phyloP scores from a whole-genome alignment of 805 yeast genomes.

The Starmerella khaoyaiensis region DNA sequence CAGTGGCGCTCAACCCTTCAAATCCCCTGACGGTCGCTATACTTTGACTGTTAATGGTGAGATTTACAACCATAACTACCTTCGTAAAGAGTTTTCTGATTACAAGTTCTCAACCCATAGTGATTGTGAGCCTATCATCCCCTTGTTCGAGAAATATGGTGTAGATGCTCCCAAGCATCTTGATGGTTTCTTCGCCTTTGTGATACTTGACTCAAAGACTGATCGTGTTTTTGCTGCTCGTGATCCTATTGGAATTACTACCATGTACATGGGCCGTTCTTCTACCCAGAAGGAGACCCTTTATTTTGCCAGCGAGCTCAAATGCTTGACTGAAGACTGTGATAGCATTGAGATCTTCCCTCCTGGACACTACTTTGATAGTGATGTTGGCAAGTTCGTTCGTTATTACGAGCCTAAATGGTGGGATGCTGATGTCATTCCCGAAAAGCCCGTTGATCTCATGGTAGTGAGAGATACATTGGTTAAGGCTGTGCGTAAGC shows the following conservation, averaged over 20 bases:
- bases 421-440: constrained; percentile 76
- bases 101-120: constrained; percentile 74
- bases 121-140: constrained; percentile 97
- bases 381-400: constrained; percentile 69
- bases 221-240: constrained; percentile 94
- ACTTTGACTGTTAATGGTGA: constrained; percentile 90
- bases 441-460: constrained; percentile 64
- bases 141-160: constrained; percentile 75
- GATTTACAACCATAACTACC: constrained; percentile 87
- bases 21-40: constrained; percentile 60
- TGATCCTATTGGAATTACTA: constrained; percentile 96
- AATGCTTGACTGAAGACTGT: constrained; percentile 88
- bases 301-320: constrained; percentile 87
- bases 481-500: constrained; percentile 94
- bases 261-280: constrained; percentile 86
- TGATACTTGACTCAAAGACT: constrained; percentile 63
- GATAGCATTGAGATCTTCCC: constrained; percentile 90
- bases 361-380: constrained; percentile 95
- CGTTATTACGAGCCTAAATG: constrained; percentile 88
- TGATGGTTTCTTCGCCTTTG: constrained; percentile 98
- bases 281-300: constrained; percentile 56
- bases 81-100: constrained; percentile 61
- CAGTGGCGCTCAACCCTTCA: constrained; percentile 96
- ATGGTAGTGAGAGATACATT: constrained; percentile 60
- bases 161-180: constrained; percentile 80